Conservation (phyloP, 2,329 filamentous ascomycete species). For the Leptodontidium sp. region DNA sequence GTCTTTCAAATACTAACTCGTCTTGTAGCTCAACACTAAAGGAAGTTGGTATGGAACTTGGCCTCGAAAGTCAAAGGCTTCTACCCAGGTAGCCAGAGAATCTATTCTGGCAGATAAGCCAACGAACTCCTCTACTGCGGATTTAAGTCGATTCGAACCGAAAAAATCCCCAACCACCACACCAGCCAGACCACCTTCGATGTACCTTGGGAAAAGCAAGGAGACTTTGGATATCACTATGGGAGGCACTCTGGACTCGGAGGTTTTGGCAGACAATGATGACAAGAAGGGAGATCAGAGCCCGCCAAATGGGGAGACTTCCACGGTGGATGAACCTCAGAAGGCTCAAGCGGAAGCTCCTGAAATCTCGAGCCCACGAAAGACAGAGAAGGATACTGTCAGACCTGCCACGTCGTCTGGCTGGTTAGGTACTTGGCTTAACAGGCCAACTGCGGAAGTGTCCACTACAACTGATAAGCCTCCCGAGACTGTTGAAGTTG, state of each 20-base stretch:
- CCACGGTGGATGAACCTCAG: conserved; percentile 16
- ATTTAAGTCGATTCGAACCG: conserved; percentile 43
- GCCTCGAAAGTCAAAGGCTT: conserved; percentile 66
- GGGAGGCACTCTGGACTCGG: conserved; percentile 37
- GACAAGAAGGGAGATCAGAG: conserved; percentile 1
- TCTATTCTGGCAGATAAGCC: conserved; percentile 62
- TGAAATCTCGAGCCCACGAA: background rate
- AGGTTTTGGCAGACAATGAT: conserved; percentile 22
- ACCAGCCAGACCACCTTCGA: conserved; percentile 42
- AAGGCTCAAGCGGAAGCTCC: background rate
- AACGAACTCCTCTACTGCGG: conserved; percentile 39
- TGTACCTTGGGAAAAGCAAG: conserved; percentile 47
- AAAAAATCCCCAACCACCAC: conserved; percentile 36
- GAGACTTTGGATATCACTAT: conserved; percentile 46
- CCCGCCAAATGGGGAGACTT: background rate
- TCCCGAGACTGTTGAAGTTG: conserved; percentile 13
- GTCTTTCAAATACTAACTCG: conserved; percentile 21
- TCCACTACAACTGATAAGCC: conserved; percentile 18
- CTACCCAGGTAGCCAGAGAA: conserved; percentile 67
- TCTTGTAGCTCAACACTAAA: conserved; percentile 39
- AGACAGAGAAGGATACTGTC: conserved; percentile 20
- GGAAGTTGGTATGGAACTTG: conserved; percentile 69
- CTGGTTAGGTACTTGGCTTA: conserved; percentile 65
- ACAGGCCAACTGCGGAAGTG: conserved; percentile 41
- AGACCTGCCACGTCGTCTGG: conserved; percentile 51